Conservation (phyloP, 2,329 filamentous ascomycete genomes). For the Apiospora marii region DNA sequence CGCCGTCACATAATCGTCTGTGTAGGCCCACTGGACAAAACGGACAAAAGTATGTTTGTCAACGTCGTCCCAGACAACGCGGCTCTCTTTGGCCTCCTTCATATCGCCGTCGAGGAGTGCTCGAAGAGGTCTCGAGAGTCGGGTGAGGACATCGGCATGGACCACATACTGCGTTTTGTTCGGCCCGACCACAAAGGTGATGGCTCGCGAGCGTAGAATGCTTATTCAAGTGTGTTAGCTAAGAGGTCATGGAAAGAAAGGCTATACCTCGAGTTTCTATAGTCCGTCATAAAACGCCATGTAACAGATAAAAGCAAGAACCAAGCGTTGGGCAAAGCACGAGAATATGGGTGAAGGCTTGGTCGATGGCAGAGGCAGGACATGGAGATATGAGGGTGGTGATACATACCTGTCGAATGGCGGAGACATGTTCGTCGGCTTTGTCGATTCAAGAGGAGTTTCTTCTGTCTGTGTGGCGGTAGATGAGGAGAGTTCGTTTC, state of each 20-base stretch:
- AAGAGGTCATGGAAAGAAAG: background rate
- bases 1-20: constrained; percentile 24
- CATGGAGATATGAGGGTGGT: background rate
- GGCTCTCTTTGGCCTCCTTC: constrained; percentile 28
- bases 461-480: background rate
- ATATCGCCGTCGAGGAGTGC: constrained; percentile 27
- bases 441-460: background rate
- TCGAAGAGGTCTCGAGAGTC: constrained; percentile 27
- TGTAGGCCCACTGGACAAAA: constrained; percentile 31
- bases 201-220: background rate
- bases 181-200: background rate
- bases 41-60: constrained; percentile 30
- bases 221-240: background rate
- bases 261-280: no score
- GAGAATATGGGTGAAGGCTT: no score
- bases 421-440: background rate
- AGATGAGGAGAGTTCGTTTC: background rate
- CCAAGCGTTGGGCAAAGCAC: no score
- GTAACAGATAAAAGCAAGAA: no score
- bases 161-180: background rate
- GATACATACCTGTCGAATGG: background rate
- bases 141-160: constrained; percentile 5
- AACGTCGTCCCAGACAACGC: constrained; percentile 29
- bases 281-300: no score
- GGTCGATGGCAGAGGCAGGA: no score